Evolutionary conservation across 2,329 filamentous ascomycete genomes (phyloP).

Genomic region (Aspergillus eucalypticola): DNA sequence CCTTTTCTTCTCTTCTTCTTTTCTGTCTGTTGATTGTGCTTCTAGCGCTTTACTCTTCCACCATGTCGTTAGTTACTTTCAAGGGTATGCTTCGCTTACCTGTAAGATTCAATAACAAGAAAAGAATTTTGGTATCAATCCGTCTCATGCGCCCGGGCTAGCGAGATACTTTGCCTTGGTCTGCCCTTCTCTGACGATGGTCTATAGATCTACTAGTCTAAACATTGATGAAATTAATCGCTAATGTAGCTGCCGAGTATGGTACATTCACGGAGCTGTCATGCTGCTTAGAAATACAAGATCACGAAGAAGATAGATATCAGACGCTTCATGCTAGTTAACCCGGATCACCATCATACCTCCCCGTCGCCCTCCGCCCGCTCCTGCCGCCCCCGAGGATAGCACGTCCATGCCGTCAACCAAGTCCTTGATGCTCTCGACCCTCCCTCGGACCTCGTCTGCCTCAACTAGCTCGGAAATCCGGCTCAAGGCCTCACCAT

Average conservation of each 20-base stretch:
- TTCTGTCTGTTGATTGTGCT: neutral
- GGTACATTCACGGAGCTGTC: neutral
- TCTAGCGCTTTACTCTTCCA: neutral
- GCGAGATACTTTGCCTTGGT: neutral
- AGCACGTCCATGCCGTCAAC: slow-evolving; percentile 38
- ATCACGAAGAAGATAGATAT: neutral
- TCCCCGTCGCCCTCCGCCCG: slow-evolving; percentile 28
- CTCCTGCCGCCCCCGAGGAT: slow-evolving; percentile 29
- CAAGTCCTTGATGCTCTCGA: slow-evolving; percentile 37
- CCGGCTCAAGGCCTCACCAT: slow-evolving; percentile 34
- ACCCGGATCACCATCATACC: slow-evolving; percentile 38
- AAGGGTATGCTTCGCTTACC: neutral
- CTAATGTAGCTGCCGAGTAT: neutral
- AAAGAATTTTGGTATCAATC: neutral
- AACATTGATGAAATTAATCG: neutral
- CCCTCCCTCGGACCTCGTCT: slow-evolving; percentile 35
- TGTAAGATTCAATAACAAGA: neutral
- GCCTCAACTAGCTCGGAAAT: slow-evolving; percentile 40
- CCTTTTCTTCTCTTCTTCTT: neutral
- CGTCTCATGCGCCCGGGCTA: neutral
- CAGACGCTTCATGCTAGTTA: slow-evolving; percentile 22
- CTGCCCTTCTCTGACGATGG: neutral
- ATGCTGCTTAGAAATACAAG: neutral
- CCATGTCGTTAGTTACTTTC: neutral
- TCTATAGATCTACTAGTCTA: neutral